A percentile compares a stretch with the other conserved stretches of the same genome.
Conservation (phyloP, 768 basidiomycete species). For the Russula brevipes region DNA sequence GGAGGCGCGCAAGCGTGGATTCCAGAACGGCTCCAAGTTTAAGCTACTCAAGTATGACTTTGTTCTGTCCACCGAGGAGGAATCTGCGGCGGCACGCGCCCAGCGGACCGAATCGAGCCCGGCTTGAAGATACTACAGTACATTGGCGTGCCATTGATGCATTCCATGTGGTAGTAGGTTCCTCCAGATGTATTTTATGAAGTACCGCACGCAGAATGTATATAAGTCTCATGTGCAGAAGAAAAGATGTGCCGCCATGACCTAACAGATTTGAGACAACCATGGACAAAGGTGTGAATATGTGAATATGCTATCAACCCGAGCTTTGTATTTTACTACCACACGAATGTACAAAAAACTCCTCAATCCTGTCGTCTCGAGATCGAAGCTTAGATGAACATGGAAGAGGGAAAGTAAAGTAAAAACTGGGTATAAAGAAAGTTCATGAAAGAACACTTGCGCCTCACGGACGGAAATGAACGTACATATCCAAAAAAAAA, state of each 20-base stretch:
- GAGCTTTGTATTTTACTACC: neutral
- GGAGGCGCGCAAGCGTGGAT: constrained; percentile 53
- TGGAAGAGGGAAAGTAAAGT: neutral
- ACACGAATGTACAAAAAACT: neutral
- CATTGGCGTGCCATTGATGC: neutral
- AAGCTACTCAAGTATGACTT: constrained; percentile 46
- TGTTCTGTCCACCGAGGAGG: constrained; percentile 40
- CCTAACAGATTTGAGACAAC: neutral
- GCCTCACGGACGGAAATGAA: neutral
- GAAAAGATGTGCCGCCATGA: neutral
- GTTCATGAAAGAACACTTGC: neutral
- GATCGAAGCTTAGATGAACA: constrained; percentile 13
- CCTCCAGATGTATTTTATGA: constrained; percentile 5
- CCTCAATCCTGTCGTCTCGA: constrained; percentile 1
- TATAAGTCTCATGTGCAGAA: neutral
- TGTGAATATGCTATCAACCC: neutral
- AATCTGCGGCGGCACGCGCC: constrained; percentile 34
- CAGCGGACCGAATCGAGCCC: constrained; percentile 8
- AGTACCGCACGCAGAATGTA: neutral
- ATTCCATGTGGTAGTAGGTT: neutral
- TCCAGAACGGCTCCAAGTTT: constrained; percentile 43
- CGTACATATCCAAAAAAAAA: neutral
- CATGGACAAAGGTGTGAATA: neutral
- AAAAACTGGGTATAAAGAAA: neutral
- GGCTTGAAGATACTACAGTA: neutral